These are phyloP conservation scores for Tricholomella constricta DNA, from an alignment of 768 basidiomycete species.

Conservation along the genomic window DNA sequence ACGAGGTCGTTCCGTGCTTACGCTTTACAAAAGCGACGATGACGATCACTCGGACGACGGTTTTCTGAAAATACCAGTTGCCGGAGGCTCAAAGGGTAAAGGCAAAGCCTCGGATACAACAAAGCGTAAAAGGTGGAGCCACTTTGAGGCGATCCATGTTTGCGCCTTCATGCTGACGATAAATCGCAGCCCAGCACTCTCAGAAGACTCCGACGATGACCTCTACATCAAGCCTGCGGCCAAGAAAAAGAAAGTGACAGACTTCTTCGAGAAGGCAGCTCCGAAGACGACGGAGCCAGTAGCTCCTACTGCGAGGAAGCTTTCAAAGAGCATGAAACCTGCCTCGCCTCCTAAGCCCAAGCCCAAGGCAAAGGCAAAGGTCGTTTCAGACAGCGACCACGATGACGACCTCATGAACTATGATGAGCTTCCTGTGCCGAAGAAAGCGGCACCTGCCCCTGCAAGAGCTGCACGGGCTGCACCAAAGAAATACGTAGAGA, in stretches of 20 bases:
- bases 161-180: background rate
- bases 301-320: slow-evolving; percentile 42
- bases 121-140: slow-evolving; percentile 70
- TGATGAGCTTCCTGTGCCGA: slow-evolving; percentile 40
- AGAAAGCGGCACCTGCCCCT: slow-evolving; percentile 46
- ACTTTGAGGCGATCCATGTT: too few relatives aligned
- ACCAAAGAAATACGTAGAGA: slow-evolving; percentile 65
- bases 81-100: slow-evolving; percentile 16
- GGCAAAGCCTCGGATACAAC: slow-evolving; percentile 26
- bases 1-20: background rate
- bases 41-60: slow-evolving; percentile 17
- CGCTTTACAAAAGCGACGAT: slow-evolving; percentile 1
- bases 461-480: slow-evolving; percentile 50
- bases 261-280: slow-evolving; percentile 58
- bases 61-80: background rate
- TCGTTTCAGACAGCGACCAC: slow-evolving; percentile 43
- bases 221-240: slow-evolving; percentile 44
- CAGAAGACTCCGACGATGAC: slow-evolving; percentile 45
- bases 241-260: slow-evolving; percentile 61
- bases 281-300: slow-evolving; percentile 41
- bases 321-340: slow-evolving; percentile 62
- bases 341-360: slow-evolving; percentile 56
- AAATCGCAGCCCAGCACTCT: slow-evolving; percentile 31
- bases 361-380: slow-evolving; percentile 44
- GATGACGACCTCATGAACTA: slow-evolving; percentile 49